Evolutionary conservation across 352 stramenopile genomes (phyloP).

Genomic region (Globisporangium apiculatum): DNA sequence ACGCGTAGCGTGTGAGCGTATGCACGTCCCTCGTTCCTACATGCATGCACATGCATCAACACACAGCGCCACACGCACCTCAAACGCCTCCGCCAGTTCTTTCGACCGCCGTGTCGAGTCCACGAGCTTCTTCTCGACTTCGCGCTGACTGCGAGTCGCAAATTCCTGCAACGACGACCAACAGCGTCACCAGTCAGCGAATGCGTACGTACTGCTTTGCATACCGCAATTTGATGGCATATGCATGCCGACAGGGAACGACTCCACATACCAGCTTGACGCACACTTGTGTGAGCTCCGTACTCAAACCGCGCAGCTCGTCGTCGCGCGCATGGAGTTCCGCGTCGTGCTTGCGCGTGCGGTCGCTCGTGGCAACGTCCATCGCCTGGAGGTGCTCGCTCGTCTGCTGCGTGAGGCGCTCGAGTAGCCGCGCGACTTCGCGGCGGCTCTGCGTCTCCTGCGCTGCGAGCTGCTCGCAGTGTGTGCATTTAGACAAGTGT

Average conservation of each 20-base stretch:
- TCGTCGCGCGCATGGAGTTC: slow-evolving; percentile 41
- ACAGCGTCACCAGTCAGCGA: neutral
- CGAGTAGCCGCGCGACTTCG: slow-evolving; percentile 63
- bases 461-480: slow-evolving; percentile 28
- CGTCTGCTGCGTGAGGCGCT: slow-evolving; percentile 40
- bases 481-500: too few species aligned
- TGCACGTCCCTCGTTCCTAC: too few species aligned
- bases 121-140: slow-evolving; percentile 39
- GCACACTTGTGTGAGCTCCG: slow-evolving; percentile 42
- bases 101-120: slow-evolving; percentile 31
- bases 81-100: slow-evolving; percentile 34
- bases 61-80: slow-evolving; percentile 14
- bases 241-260: too few species aligned
- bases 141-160: slow-evolving; percentile 35
- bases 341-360: slow-evolving; percentile 28
- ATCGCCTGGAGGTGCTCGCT: slow-evolving; percentile 39
- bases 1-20: neutral
- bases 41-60: too few species aligned
- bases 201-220: neutral
- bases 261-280: slow-evolving; percentile 32
- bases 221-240: too few species aligned
- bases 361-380: slow-evolving; percentile 27
- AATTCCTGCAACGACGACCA: slow-evolving; percentile 21
- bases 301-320: slow-evolving; percentile 38
- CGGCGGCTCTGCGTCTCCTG: slow-evolving; percentile 57